phyloP scores from a whole-genome alignment of 2,329 filamentous ascomycete genomes.

The Xylaria arbuscula region DNA sequence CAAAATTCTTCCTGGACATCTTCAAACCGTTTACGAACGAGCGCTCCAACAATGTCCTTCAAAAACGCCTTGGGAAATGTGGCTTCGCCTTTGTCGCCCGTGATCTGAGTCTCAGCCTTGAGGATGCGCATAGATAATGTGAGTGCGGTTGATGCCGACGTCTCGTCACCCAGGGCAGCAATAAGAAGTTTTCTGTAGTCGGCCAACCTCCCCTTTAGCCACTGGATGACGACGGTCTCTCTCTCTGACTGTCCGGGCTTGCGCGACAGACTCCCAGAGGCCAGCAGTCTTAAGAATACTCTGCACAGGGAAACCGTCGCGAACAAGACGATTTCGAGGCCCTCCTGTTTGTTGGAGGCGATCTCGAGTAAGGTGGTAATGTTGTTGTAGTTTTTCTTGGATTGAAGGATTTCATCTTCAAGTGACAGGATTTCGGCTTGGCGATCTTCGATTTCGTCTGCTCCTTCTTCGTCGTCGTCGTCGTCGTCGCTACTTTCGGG shows the following conservation, averaged over 20 bases:
- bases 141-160: constrained; percentile 76
- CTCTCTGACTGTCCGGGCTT: constrained; percentile 75
- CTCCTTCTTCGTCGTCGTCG: constrained; percentile 56
- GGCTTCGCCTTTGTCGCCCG: constrained; percentile 70
- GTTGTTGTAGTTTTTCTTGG: constrained; percentile 91
- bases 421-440: constrained; percentile 77
- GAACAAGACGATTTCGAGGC: constrained; percentile 68
- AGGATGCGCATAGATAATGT: constrained; percentile 85
- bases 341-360: constrained; percentile 60
- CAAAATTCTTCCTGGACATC: constrained; percentile 77
- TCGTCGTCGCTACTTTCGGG: constrained; percentile 59
- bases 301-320: constrained; percentile 86
- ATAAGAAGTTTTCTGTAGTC: constrained; percentile 76
- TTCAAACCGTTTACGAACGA: constrained; percentile 69
- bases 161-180: constrained; percentile 69
- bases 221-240: constrained; percentile 77
- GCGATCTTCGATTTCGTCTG: constrained; percentile 62
- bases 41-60: constrained; percentile 68
- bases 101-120: constrained; percentile 78
- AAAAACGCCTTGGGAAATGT: constrained; percentile 78
- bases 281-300: constrained; percentile 84
- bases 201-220: constrained; percentile 79
- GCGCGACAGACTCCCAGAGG: constrained; percentile 75
- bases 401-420: constrained; percentile 84
- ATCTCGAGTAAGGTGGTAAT: constrained; percentile 78